Evolutionary conservation across 352 stramenopile species (phyloP).

Genomic region (Phytophthora constricta): DNA sequence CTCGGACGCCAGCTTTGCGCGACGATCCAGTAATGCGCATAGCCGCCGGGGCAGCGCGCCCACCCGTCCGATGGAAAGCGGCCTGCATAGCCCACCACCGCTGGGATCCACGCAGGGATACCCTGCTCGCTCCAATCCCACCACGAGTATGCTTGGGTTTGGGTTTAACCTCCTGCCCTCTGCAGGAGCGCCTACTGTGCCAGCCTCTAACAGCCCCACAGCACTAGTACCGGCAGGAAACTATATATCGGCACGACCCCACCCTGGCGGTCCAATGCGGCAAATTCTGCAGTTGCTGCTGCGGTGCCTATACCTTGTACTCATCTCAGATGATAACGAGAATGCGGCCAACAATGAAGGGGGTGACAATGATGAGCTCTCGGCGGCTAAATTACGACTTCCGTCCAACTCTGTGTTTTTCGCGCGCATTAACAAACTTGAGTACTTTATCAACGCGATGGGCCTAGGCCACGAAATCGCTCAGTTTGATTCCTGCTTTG

Average conservation of each 20-base stretch:
- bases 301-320: constrained; percentile 74
- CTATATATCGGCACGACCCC: constrained; percentile 68
- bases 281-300: constrained; percentile 82
- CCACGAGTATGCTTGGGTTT: constrained; percentile 52
- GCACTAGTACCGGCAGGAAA: constrained; percentile 27
- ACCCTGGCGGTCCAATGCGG: constrained; percentile 82
- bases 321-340: constrained; percentile 58
- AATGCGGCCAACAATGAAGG: constrained; percentile 25
- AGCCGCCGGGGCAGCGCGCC: constrained; percentile 32
- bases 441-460: constrained; percentile 88
- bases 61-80: constrained; percentile 31
- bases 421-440: constrained; percentile 79
- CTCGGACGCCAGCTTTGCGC: constrained; percentile 78
- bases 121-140: constrained; percentile 32
- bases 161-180: constrained; percentile 64
- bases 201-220: constrained; percentile 20
- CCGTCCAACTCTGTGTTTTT: constrained; percentile 73
- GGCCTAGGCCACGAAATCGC: constrained; percentile 71
- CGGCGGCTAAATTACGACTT: constrained; percentile 45
- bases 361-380: constrained; percentile 35
- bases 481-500: constrained; percentile 80
- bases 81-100: constrained; percentile 58
- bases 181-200: constrained; percentile 16
- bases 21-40: constrained; percentile 56
- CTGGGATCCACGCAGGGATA: constrained; percentile 18